A percentile compares a stretch with the other conserved stretches of the same genome.
Conservation (phyloP, 2,329 filamentous ascomycete genomes). For the Pseudocercospora cruenta region DNA sequence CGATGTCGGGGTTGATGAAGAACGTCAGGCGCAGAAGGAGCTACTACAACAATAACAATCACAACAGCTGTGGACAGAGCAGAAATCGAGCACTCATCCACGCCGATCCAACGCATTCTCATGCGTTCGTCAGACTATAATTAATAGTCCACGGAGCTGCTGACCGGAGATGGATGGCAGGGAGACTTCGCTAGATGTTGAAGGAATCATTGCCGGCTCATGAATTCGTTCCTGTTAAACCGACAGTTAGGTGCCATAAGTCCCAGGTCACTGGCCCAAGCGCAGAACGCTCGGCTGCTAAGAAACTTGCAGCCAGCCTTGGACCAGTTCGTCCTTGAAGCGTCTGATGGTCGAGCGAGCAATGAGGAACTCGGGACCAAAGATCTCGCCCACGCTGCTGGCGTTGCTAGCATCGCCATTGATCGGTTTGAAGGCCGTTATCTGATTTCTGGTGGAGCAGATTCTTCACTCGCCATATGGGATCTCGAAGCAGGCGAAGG, state of each 20-base stretch:
- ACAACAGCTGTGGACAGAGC: no score
- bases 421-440: constrained; percentile 81
- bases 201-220: constrained; percentile 39
- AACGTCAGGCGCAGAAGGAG: no score
- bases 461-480: constrained; percentile 84
- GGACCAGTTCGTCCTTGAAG: constrained; percentile 69
- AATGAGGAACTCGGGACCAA: not conserved
- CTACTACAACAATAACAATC: no score
- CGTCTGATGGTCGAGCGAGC: constrained; percentile 34
- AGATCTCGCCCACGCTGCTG: constrained; percentile 63
- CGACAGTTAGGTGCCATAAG: constrained; percentile 71
- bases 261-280: constrained; percentile 66
- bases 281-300: constrained; percentile 67
- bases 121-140: not conserved
- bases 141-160: not conserved
- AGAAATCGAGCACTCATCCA: not conserved
- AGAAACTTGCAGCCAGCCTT: constrained; percentile 70
- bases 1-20: no score
- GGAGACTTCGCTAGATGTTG: not conserved
- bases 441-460: constrained; percentile 81
- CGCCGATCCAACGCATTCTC: not conserved
- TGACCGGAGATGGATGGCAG: not conserved
- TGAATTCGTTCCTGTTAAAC: constrained; percentile 76
- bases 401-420: constrained; percentile 77
- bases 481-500: constrained; percentile 67